Evolutionary conservation across 345 rosid species (phyloP).

Genomic region (Eucalyptus sideroxylon): DNA sequence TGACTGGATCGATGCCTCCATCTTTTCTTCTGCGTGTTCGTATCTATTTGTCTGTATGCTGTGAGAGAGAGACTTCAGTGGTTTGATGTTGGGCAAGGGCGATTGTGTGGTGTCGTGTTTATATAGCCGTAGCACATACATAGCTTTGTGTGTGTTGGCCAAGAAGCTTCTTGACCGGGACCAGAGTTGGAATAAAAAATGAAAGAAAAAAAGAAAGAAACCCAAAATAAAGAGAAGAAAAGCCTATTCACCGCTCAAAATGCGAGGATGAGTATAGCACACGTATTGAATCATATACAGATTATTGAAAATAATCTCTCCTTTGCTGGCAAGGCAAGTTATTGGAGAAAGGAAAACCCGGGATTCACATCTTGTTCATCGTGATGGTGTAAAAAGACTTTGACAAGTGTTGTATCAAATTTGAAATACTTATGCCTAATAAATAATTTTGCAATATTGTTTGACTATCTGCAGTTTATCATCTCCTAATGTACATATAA

Average conservation of each 20-base stretch:
- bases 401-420: neutral
- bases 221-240: neutral
- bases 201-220: neutral
- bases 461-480: neutral
- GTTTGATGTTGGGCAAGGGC: too few species aligned
- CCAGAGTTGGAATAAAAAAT: neutral
- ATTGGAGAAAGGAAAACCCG: too few species aligned
- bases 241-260: neutral
- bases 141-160: neutral
- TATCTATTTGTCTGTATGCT: too few species aligned
- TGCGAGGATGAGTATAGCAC: neutral
- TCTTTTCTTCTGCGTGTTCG: too few species aligned
- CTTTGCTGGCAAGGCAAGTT: neutral
- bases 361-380: neutral
- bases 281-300: neutral
- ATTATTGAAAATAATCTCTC: neutral
- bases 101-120: too few species aligned
- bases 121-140: too few species aligned
- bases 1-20: too few species aligned
- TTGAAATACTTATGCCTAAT: neutral
- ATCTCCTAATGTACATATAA: neutral
- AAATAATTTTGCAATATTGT: neutral
- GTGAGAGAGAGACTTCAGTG: too few species aligned
- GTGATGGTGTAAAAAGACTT: neutral
- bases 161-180: neutral